A percentile compares a stretch with the other conserved stretches of the same genome.
phyloP scores from a whole-genome alignment of 352 stramenopile species.

The Globisporangium heterothallicum region DNA sequence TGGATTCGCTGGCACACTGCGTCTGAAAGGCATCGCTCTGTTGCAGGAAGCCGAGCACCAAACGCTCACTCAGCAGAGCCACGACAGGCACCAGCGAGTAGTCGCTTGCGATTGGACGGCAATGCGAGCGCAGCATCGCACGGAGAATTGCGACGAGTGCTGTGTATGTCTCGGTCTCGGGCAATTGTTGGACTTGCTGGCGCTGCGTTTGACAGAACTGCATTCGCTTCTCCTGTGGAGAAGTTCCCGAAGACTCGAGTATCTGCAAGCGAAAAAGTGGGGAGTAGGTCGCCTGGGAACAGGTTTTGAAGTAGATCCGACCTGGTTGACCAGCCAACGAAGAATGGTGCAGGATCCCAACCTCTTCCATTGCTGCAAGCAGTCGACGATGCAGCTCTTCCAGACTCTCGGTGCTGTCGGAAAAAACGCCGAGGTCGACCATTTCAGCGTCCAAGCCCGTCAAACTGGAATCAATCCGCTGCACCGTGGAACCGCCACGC shows the following conservation, averaged over 20 bases:
- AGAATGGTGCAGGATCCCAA: conserved; percentile 3
- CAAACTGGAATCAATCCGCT: conserved; percentile 35
- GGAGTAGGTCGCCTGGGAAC: conserved; percentile 10
- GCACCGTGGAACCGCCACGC: conserved; percentile 7
- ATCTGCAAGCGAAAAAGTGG: conserved; percentile 29
- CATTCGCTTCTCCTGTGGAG: conserved; percentile 11
- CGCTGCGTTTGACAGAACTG: conserved; percentile 16
- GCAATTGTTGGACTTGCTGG: conserved; percentile 9
- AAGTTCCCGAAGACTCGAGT: not conserved
- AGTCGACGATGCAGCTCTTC: not conserved
- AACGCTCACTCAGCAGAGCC: conserved; percentile 24
- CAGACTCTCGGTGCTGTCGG: conserved; percentile 6
- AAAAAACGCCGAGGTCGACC: conserved; percentile 27
- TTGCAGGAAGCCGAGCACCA: conserved; percentile 23
- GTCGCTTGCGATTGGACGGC: conserved; percentile 12
- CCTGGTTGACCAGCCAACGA: conserved; percentile 7
- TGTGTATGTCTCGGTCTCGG: conserved; percentile 25
- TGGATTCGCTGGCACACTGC: not conserved
- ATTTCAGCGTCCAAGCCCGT: conserved; percentile 18
- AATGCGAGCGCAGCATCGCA: conserved; percentile 18
- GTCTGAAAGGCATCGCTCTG: not conserved
- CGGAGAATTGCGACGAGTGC: conserved; percentile 24
- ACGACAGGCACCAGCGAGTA: conserved; percentile 18
- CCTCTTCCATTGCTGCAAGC: not conserved
- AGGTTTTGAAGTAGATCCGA: conserved; percentile 25